Base-by-base conservation (phyloP, 345 rosid species). In the Salix viminalis region DNA sequence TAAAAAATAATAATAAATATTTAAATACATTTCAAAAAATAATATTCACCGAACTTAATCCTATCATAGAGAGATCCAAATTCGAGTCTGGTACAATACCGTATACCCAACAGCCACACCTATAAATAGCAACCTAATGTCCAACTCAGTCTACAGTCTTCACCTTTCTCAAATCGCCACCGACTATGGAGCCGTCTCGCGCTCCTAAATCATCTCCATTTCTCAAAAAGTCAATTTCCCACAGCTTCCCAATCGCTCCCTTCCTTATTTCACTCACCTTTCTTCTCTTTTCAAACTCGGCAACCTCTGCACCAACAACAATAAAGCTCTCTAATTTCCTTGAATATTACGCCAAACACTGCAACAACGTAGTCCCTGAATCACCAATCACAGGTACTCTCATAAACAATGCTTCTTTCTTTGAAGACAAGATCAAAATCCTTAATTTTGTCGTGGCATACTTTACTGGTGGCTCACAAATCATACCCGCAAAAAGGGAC, bases 401-500 rank as follows among this genome's bases (percentile, higher is more conserved):
- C 65, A 14, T 60, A 7, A 41, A 75, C 64, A 75, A 69, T 42
- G 56, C 86, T 1, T 66, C 69, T 26, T 19, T 24, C 23, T 34
- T 61, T 79, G 8, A 58, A 79, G 78, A 62, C 44, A 66, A 71
- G 4, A 46, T 15, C 41, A 66, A 34, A 1, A 60, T 65, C 19
- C 88, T 93, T 67, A 46, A 72, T 21, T 82, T 85, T 81, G 60
- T 64, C 71, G 70, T 81, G 73, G 76, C 90, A 24, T 88, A 72
- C 77, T 83, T 89, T 88, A 77, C 87, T 71, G 89, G 92, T 74
- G 93, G 93, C 76, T 84, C 69, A 67, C 84, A 73, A 2, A 56
- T 88, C 72, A 71, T 87, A 81, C 69, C 39, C 37, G 65, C 23
- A 66, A 21, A 24, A 12, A 58, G 56, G n/a, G 15, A 71, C 37